Percentiles rank a stretch among this genome's conserved stretches.
These are phyloP conservation scores for Puccinia polysora DNA, from an alignment of 1,284 basidiomycete genomes.

Conservation along the genomic window DNA sequence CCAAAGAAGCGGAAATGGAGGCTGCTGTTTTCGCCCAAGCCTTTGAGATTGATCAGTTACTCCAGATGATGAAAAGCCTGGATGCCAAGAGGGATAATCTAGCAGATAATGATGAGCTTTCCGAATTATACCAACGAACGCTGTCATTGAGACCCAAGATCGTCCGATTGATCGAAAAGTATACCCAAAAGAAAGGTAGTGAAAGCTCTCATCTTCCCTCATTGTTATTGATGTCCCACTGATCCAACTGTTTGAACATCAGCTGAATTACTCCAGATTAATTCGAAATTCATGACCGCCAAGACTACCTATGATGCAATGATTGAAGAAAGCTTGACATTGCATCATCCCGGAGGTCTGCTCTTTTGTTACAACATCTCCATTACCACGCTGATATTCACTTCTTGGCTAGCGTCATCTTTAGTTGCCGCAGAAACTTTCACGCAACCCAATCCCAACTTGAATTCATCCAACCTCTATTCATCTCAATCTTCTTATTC, in stretches of 20 bases:
- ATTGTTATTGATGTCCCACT: not conserved
- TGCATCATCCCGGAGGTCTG: slow-evolving; percentile 41
- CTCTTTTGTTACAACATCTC: not conserved
- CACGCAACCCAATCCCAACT: slow-evolving; percentile 39
- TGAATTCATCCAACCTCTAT: slow-evolving; percentile 2
- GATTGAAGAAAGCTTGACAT: slow-evolving; percentile 45
- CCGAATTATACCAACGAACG: slow-evolving; percentile 84
- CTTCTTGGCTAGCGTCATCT: not conserved
- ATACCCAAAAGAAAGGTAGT: slow-evolving; percentile 82
- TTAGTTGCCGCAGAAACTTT: slow-evolving; percentile 38
- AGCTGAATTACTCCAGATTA: slow-evolving; percentile 49
- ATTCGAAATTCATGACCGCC: slow-evolving; percentile 49
- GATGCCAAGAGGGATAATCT: slow-evolving; percentile 71
- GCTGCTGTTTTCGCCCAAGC: slow-evolving; percentile 77
- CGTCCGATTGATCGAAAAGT: slow-evolving; percentile 93
- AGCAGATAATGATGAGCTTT: slow-evolving; percentile 90
- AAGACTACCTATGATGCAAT: slow-evolving; percentile 50
- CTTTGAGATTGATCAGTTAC: slow-evolving; percentile 78
- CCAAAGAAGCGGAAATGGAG: slow-evolving; percentile 80
- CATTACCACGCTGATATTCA: not conserved
- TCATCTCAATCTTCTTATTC: slow-evolving; percentile 9
- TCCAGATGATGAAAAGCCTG: slow-evolving; percentile 71
- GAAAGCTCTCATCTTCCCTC: slow-evolving; percentile 53
- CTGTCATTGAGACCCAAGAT: slow-evolving; percentile 89
- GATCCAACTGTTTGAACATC: not conserved